Percentiles rank a stretch among this genome's conserved stretches.
These are phyloP conservation scores for Rhizoctonia solani DNA, from an alignment of 1,284 basidiomycete genomes.

Conservation along the genomic window DNA sequence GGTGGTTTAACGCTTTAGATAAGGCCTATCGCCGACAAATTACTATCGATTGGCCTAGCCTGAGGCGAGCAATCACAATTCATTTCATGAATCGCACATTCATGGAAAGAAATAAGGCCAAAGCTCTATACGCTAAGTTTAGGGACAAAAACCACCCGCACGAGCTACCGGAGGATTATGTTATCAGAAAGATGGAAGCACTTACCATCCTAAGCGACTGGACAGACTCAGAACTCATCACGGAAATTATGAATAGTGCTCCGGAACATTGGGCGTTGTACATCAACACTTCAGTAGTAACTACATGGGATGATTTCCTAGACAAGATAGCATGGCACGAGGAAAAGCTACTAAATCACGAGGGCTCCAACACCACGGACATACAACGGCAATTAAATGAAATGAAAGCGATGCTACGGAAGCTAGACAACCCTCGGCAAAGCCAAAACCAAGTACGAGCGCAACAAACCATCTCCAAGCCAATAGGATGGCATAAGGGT, in stretches of 20 bases:
- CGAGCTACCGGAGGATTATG: no score
- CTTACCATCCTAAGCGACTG: no score
- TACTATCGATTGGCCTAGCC: conserved; percentile 1
- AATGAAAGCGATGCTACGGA: not conserved
- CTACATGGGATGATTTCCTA: not conserved
- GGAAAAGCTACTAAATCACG: not conserved
- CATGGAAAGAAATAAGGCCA: not conserved
- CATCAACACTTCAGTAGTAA: not conserved
- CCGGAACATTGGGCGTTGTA: not conserved
- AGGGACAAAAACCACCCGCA: not conserved
- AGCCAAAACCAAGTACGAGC: not conserved
- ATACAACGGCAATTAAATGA: not conserved
- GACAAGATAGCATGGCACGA: not conserved
- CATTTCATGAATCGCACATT: conserved; percentile 6
- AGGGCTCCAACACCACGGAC: not conserved
- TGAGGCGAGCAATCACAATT: not conserved
- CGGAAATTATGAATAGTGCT: no score
- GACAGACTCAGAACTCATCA: no score
- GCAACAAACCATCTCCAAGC: not conserved
- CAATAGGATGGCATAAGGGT: not conserved
- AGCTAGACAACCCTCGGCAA: not conserved
- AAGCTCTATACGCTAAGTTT: not conserved
- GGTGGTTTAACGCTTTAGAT: conserved; percentile 1
- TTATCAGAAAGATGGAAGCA: no score
- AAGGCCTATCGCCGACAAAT: not conserved